Conservation (phyloP, 768 basidiomycete species). For the Strobilomyces echinocephalus region DNA sequence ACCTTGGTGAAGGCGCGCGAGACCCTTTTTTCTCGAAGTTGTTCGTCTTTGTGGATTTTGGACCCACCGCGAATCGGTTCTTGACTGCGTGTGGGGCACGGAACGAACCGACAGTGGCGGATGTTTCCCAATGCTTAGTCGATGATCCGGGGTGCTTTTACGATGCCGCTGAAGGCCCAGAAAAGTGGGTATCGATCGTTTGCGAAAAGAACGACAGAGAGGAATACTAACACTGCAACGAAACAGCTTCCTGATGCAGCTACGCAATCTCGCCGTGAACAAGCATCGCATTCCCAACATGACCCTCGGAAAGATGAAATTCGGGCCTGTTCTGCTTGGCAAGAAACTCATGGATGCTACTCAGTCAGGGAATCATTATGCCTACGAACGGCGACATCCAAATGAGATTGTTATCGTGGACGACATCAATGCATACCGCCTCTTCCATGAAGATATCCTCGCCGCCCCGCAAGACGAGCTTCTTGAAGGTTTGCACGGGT, state of each 20-base stretch:
- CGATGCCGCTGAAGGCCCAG: neutral
- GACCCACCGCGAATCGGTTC: neutral
- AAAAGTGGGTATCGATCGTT: neutral
- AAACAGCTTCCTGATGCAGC: neutral
- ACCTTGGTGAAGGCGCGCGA: neutral
- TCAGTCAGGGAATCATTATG: no score
- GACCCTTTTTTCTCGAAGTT: neutral
- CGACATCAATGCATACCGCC: neutral
- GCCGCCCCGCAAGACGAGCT: neutral
- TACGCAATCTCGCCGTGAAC: neutral
- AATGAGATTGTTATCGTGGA: neutral
- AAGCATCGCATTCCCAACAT: no score
- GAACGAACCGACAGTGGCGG: neutral
- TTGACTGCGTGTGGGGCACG: neutral
- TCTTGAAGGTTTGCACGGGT: neutral
- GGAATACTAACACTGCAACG: neutral
- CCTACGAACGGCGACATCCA: neutral
- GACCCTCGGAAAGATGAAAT: no score
- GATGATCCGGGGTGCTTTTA: neutral
- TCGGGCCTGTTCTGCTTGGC: no score
- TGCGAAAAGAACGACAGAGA: neutral
- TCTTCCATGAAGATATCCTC: neutral
- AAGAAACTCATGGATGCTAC: no score
- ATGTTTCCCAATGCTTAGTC: neutral
- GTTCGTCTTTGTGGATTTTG: slow-evolving; percentile 3